phyloP scores from a whole-genome alignment of 177 flowering plant species.

The Vitis hybrid region DNA sequence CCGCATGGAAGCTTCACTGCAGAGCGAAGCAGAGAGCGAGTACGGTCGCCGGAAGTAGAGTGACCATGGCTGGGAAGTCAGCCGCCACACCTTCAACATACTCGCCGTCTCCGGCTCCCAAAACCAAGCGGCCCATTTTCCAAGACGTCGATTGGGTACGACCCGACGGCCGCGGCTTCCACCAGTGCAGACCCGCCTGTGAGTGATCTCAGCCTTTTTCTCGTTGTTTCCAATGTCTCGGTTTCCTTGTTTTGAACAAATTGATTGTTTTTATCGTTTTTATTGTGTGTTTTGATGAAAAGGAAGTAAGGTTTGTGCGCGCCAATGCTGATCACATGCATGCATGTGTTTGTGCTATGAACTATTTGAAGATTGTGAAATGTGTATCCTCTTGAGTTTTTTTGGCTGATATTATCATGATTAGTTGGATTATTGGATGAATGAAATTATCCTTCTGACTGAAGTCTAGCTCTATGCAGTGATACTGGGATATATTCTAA shows the following conservation, averaged over 20 bases:
- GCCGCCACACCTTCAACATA: slow-evolving; percentile 57
- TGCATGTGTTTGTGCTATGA: no score
- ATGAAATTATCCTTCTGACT: no score
- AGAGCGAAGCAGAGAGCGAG: background rate
- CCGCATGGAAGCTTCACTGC: no score
- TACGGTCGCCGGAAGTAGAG: background rate
- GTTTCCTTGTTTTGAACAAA: background rate
- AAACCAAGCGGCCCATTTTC: slow-evolving; percentile 38
- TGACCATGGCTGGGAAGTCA: slow-evolving; percentile 55
- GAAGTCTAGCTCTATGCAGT: no score
- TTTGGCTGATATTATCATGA: no score
- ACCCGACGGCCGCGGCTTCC: slow-evolving; percentile 82
- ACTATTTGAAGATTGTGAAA: no score
- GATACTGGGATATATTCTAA: no score
- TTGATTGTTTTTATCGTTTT: background rate
- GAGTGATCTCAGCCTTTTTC: slow-evolving; percentile 13
- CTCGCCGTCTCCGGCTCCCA: slow-evolving; percentile 54
- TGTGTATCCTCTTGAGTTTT: no score
- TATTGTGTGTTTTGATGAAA: background rate
- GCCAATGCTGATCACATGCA: no score
- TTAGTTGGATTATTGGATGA: no score
- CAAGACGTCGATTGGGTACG: slow-evolving; percentile 69
- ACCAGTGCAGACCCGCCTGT: slow-evolving; percentile 95
- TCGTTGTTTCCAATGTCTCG: background rate
- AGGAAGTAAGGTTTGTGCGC: no score